Evolutionary conservation across 208 protist species (phyloP).

Genomic region (Wallacemonas sp.): DNA sequence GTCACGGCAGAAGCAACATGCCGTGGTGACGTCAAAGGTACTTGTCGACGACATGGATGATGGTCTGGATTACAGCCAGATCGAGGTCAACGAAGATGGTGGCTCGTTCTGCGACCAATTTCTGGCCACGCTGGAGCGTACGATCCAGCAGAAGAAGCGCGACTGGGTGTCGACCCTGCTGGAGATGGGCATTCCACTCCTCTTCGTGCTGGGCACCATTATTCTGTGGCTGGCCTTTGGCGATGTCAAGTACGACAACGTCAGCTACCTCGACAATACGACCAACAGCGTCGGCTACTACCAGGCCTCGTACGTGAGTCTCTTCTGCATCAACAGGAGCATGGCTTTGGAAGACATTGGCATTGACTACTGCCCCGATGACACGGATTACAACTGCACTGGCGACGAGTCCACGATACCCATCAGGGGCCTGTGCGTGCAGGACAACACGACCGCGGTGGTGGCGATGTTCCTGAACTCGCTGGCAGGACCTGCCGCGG

Average conservation of each 20-base stretch:
- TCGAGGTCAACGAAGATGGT: constrained; percentile 39
- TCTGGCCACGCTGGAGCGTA: constrained; percentile 44
- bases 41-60: constrained; percentile 16
- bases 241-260: constrained; percentile 17
- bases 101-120: constrained; percentile 47
- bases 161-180: constrained; percentile 25
- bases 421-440: constrained; percentile 38
- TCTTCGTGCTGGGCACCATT: constrained; percentile 50
- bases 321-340: constrained; percentile 24
- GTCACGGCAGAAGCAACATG: neutral
- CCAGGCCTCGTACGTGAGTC: constrained; percentile 6
- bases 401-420: constrained; percentile 46
- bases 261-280: constrained; percentile 16
- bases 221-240: constrained; percentile 54
- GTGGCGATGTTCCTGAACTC: constrained; percentile 28
- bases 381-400: constrained; percentile 27
- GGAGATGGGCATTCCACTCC: constrained; percentile 51
- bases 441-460: constrained; percentile 1
- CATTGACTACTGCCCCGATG: constrained; percentile 8
- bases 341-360: neutral
- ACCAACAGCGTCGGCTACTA: constrained; percentile 6
- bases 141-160: constrained; percentile 38
- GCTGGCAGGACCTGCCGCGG: constrained; percentile 10
- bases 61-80: constrained; percentile 18
- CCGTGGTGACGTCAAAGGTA: neutral